Base-by-base conservation (phyloP, 2,329 filamentous ascomycete genomes). In the Pseudocercospora crystallina region DNA sequence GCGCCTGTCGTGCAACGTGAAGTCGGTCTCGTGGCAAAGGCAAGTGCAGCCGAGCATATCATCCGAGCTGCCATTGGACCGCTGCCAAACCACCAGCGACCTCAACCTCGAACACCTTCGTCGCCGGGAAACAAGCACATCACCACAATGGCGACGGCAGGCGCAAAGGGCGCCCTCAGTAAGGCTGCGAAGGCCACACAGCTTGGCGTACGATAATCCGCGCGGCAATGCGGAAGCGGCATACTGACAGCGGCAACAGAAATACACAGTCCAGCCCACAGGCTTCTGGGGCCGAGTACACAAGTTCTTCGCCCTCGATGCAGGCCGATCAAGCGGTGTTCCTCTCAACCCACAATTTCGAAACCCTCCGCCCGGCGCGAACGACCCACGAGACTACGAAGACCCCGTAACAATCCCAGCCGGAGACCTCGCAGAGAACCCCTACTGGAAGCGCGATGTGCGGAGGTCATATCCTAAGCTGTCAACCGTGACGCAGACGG, bases 331-430 rank as follows among this genome's bases (percentile, higher is more conserved):
- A 61, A 90, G 87, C 65, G 94, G 94, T 72, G 78, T 99, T 14
- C 94, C 94, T 40, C 77, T 99, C 65, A 97, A 97, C 80, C 85
- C 90, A 35, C 86, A 91, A 77, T 96, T 82, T 81, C 91, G 94
- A 64, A 86, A 89, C 74, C 94, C 94, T 53, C 75, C 91, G 43
- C 94, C 87, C 8, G 90, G 87, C 59, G 79, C 76, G 60, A 76
- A 83, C 65, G 84, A 89, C 64, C 88, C 89, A 32, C 74, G 80
- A 50, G 72, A 72, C 53, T 94, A 92, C 76, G 83, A 88, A 70
- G 90, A 95, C 69, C 88, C 89, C 15, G 87, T 92, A 53, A 95
- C 89, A 11, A 53, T 86, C 0, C 90, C 90, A n/a, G 88, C 90
- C 2, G 89, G 81, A 61, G 90, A 95, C 70, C 85, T 95, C 64